These are phyloP conservation scores for Chlorella sp. DNA, from an alignment of 139 green algal genomes.

Conservation along the genomic window DNA sequence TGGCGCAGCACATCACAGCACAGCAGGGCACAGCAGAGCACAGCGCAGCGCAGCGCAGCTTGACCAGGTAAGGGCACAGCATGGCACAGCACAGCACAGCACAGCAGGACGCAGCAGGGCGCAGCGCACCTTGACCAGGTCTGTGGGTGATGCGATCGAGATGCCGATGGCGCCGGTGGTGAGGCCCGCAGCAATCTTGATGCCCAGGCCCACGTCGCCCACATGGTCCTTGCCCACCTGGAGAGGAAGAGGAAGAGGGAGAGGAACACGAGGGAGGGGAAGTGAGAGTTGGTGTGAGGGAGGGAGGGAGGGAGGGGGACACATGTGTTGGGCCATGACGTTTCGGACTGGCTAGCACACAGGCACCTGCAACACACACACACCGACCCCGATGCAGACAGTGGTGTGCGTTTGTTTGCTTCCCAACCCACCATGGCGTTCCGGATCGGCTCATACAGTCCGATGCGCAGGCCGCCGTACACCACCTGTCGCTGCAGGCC, in stretches of 20 bases:
- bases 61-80: too few relatives aligned
- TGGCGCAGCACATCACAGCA: too few relatives aligned
- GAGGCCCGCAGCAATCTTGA: slow-evolving; percentile 94
- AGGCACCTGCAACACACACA: background rate
- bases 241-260: too few relatives aligned
- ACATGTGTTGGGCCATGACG: too few relatives aligned
- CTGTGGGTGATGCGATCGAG: slow-evolving; percentile 88
- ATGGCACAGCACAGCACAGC: background rate
- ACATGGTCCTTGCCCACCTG: slow-evolving; percentile 84
- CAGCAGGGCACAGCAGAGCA: too few relatives aligned
- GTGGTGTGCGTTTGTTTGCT: background rate
- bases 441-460: slow-evolving; percentile 98
- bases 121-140: slow-evolving; percentile 95
- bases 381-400: background rate
- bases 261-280: too few relatives aligned
- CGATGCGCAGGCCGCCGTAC: slow-evolving; percentile 96
- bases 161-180: slow-evolving; percentile 94
- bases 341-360: too few relatives aligned
- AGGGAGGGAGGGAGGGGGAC: too few relatives aligned
- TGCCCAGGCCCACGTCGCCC: slow-evolving; percentile 81
- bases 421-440: slow-evolving; percentile 12
- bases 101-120: background rate
- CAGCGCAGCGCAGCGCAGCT: too few relatives aligned
- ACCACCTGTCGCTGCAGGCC: slow-evolving; percentile 95
- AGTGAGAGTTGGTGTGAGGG: too few relatives aligned